phyloP scores from a whole-genome alignment of 306 rosid genomes.

The Prunus davidiana region DNA sequence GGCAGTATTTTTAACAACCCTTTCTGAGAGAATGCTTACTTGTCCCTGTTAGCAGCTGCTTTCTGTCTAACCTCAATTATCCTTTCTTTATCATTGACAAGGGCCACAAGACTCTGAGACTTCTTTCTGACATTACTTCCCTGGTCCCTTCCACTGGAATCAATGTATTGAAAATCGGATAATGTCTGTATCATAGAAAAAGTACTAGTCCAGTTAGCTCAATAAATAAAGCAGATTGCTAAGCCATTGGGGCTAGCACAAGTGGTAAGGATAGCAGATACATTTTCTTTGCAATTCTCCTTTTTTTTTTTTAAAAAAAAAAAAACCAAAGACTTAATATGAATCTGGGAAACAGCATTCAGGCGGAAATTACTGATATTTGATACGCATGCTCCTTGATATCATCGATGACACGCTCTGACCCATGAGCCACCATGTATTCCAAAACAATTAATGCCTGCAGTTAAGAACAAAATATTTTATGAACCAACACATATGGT shows the following conservation, averaged over 20 bases:
- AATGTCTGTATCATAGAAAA: conserved; percentile 52
- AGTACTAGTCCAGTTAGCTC: conserved; percentile 24
- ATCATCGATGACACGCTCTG: conserved; percentile 93
- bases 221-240: conserved; percentile 4
- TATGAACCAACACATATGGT: not conserved
- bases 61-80: conserved; percentile 79
- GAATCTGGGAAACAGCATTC: not conserved
- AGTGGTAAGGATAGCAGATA: not conserved
- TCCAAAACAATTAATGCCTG: conserved; percentile 94
- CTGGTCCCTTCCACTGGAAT: conserved; percentile 91
- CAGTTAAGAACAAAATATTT: conserved; percentile 13
- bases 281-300: not conserved
- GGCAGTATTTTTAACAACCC: not conserved
- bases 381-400: conserved; percentile 94
- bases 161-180: conserved; percentile 77
- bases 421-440: conserved; percentile 91
- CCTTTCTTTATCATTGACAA: conserved; percentile 88
- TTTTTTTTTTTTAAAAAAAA: not conserved
- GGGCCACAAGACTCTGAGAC: conserved; percentile 74
- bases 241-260: not conserved
- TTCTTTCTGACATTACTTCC: conserved; percentile 89
- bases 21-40: conserved; percentile 45
- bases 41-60: conserved; percentile 85
- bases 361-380: conserved; percentile 66
- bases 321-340: conserved; percentile 3